Evolutionary conservation across 345 rosid genomes (phyloP).

Genomic region (Brassica rapa): DNA sequence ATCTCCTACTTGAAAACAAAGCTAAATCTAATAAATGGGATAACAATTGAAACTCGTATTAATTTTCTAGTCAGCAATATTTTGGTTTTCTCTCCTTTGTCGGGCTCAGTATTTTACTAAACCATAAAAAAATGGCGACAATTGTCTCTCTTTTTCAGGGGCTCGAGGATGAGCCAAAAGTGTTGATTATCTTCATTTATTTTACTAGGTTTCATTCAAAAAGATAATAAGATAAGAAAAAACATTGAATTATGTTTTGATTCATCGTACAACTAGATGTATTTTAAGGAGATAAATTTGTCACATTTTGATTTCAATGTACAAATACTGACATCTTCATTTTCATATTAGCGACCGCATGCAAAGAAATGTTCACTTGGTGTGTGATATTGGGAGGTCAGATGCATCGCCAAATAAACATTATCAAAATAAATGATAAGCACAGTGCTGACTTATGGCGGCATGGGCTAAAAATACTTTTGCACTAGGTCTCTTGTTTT

Average conservation of each 20-base stretch:
- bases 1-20: constrained; percentile 19
- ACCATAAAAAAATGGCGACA: neutral
- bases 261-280: neutral
- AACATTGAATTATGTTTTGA: neutral
- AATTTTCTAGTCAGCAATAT: neutral
- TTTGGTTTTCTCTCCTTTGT: constrained; percentile 1
- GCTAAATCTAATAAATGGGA: neutral
- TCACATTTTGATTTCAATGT: neutral
- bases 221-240: neutral
- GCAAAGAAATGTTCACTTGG: neutral
- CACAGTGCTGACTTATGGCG: too few species aligned
- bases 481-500: too few species aligned
- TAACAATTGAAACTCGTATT: neutral
- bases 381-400: neutral
- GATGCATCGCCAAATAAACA: neutral
- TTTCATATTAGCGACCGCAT: neutral
- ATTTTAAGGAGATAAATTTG: neutral
- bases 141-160: constrained; percentile 4
- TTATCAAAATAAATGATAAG: too few species aligned
- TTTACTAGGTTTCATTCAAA: neutral
- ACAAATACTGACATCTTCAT: neutral
- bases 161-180: constrained; percentile 24
- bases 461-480: too few species aligned
- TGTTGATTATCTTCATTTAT: neutral
- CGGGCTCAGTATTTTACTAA: constrained; percentile 11